Evolutionary conservation across 2,329 filamentous ascomycete genomes (phyloP), one percentile per base, ranked within the genome.

Genomic region (Didymella lethalis): DNA sequence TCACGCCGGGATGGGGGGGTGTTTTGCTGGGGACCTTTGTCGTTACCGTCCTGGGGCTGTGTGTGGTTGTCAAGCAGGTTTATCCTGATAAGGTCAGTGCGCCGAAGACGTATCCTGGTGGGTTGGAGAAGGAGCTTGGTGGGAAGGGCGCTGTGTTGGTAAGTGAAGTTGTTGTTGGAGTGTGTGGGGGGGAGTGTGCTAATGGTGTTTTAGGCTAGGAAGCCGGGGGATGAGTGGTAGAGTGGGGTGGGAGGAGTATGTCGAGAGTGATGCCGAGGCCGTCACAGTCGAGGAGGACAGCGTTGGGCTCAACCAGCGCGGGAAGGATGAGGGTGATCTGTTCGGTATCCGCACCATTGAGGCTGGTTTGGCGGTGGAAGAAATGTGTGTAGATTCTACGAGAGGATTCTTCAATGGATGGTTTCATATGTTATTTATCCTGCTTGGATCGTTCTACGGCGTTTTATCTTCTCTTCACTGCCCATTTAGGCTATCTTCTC

Each of bases 1-100:
- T 87, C 73, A 89, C 85, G 48, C 82, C 93, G 16, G 85, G 86
- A 64, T 93, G 89, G 77, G 92, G 88, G 59, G 80, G 85, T 31
- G 87, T 97, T 11, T 67, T 82, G 51, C 54, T 81, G 29, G 80
- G 79, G 54, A 75, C 75, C 23, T 83, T 83, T 58, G 65, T 82
- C 26, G 79, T 68, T 5, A 72, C 72, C 18, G 76, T 81, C 25
- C 61, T 78, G 12, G 76, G 72, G 7, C 70, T 83, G 11, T 78
- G 75, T 58, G 76, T 68, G 18, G 73, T 77, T 1, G 76, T 80
- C 11, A 72, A 71, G 53, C 59, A 74, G 49, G 71, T 68, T 51
- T 82, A 83, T 64, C 81, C 81, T 8, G 81, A 83, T 65, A 81
- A 76, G 74, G 72, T 79, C 23, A 76, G 76, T 46, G 77, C 75